These are phyloP conservation scores for Parachlorella kessleri DNA, from an alignment of 139 green algal genomes.

Conservation along the genomic window DNA sequence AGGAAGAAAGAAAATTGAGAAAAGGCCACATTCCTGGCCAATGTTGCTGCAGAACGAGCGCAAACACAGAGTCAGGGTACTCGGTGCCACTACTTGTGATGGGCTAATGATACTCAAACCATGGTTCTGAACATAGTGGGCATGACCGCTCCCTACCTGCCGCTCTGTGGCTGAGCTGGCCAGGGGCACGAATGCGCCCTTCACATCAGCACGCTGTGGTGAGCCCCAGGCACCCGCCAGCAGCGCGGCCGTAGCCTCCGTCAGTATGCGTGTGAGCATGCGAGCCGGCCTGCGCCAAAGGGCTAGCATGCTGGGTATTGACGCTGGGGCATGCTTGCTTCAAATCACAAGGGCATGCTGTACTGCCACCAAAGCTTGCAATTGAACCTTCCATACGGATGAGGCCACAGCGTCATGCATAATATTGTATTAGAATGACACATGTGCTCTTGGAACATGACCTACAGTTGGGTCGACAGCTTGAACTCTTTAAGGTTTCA, in stretches of 20 bases:
- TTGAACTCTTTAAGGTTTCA: not conserved
- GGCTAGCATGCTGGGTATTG: too few species aligned
- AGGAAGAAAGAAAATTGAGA: too few species aligned
- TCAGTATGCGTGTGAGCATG: conserved; percentile 12
- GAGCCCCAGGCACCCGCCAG: conserved; percentile 22
- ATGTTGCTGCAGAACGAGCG: not conserved
- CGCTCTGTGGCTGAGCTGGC: conserved; percentile 10
- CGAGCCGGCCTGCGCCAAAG: too few species aligned
- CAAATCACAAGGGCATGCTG: not conserved
- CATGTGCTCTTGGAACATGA: not conserved
- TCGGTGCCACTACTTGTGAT: not conserved
- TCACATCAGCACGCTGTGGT: not conserved
- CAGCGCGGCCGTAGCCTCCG: conserved; percentile 22
- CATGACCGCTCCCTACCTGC: too few species aligned
- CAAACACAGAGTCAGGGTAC: not conserved
- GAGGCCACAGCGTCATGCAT: conserved; percentile 4
- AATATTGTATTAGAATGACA: not conserved
- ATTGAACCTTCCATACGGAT: not conserved
- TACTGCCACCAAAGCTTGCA: not conserved
- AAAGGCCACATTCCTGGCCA: not conserved
- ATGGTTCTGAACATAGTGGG: not conserved
- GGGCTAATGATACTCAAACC: not conserved
- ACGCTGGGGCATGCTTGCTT: too few species aligned
- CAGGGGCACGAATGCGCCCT: conserved; percentile 26
- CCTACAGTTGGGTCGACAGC: not conserved